These are phyloP conservation scores for Simplicillium aogashimaense DNA, from an alignment of 2,329 filamentous ascomycete species.

Conservation along the genomic window DNA sequence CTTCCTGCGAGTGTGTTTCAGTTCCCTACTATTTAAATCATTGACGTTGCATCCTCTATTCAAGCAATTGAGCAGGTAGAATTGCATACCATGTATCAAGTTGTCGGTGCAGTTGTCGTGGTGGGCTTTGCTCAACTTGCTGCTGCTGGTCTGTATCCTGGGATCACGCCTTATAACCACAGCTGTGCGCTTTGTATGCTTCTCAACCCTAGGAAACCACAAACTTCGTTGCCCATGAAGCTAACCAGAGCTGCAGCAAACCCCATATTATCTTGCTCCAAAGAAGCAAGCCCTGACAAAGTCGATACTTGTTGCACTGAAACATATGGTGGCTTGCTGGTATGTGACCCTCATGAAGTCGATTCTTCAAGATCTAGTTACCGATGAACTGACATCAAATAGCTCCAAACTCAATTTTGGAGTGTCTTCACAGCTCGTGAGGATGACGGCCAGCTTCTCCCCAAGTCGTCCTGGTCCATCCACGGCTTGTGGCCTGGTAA, in stretches of 20 bases:
- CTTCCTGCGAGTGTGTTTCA: too few species aligned
- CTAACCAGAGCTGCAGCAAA: neutral
- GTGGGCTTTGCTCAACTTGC: slow-evolving; percentile 18
- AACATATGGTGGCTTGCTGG: slow-evolving; percentile 52
- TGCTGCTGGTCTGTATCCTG: slow-evolving; percentile 27
- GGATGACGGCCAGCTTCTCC: slow-evolving; percentile 45
- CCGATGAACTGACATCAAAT: neutral
- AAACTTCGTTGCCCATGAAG: neutral
- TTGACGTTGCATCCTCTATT: neutral
- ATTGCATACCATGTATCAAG: slow-evolving; percentile 15
- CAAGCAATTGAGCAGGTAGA: too few species aligned
- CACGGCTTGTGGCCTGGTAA: slow-evolving; percentile 47
- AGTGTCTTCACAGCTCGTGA: slow-evolving; percentile 53
- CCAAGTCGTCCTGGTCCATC: slow-evolving; percentile 45
- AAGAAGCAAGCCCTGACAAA: slow-evolving; percentile 26
- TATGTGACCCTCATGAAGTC: slow-evolving; percentile 11
- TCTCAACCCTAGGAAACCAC: neutral
- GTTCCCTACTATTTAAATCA: too few species aligned
- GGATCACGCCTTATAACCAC: slow-evolving; percentile 42
- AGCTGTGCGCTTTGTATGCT: slow-evolving; percentile 39
- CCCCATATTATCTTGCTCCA: slow-evolving; percentile 36
- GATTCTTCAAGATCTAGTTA: neutral
- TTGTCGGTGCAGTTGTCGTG: slow-evolving; percentile 9
- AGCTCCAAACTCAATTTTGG: slow-evolving; percentile 55
- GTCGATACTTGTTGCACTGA: slow-evolving; percentile 56